Evolutionary conservation across 1,284 basidiomycete genomes (phyloP), one percentile per base, ranked within the genome.

Genomic region (Naganishia albida): DNA sequence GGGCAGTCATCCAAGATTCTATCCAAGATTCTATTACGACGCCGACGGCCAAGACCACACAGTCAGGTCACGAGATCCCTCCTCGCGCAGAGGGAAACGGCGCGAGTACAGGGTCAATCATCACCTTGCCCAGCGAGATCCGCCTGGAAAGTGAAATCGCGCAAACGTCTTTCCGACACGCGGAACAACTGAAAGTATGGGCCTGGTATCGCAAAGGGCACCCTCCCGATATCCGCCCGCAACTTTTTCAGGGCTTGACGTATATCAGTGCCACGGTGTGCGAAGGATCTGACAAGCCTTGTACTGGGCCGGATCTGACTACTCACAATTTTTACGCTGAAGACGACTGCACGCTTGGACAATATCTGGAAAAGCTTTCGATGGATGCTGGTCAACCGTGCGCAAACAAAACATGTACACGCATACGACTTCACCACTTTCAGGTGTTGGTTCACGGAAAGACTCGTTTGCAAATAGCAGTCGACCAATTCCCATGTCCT

Each of bases 291-390:
- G 78, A 78, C 48, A 80, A 81, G 57, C 80, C 81, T 18, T 85
- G 80, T 72, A 74, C 78, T 6, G 82, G 79, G 48, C 81, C 80
- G 10, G 69, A 26, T 57, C 76, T 94, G 51, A 83, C 84, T 40
- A 87, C 88, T 67, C 86, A 91, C 80, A 88, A 87, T 28, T 98
- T 95, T 78, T 99, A 99, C 74, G 90, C 93, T 54, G 87, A 91
- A 65, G 91, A 91, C 69, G 95, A 99, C 76, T 87, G 86, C 75
- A 93, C 95, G 1, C 84, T 99, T 4, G 93, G 93, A 0, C 91
- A 93, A 74, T 96, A 89, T 79, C 88, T 99, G 68, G 91, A 94
- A 62, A 57, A 60, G 71, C 86, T 88, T 49, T 85, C 86, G 0
- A 86, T 88, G 42, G 83, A 83, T 59, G 90, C 93, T 48, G 87